Conservation (phyloP, 2,329 filamentous ascomycete genomes). For the Lecanicillium sp. region DNA sequence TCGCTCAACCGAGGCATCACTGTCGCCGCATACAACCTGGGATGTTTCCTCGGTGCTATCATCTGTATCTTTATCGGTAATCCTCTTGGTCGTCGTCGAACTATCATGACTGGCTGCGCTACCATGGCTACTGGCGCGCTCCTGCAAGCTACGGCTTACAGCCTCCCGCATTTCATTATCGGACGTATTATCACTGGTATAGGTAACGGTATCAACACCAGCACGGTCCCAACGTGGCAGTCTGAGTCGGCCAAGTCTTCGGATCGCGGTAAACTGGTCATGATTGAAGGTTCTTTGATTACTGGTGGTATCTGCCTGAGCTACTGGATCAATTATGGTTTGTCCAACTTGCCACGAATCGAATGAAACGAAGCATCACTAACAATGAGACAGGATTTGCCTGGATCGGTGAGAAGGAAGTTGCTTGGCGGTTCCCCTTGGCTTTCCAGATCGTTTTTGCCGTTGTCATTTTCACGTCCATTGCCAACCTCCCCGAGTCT, state of each 20-base stretch:
- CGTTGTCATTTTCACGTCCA: slow-evolving; percentile 7
- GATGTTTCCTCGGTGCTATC: slow-evolving; percentile 47
- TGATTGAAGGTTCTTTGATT: slow-evolving; percentile 41
- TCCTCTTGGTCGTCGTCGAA: slow-evolving; percentile 42
- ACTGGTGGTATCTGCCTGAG: slow-evolving; percentile 37
- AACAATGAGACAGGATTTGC: slow-evolving; percentile 1
- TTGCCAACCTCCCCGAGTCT: slow-evolving; percentile 19
- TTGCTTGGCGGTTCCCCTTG: slow-evolving; percentile 22
- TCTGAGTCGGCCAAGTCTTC: slow-evolving; percentile 40
- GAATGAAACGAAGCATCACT: background rate
- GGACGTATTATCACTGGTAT: slow-evolving; percentile 40
- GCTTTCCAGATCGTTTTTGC: slow-evolving; percentile 16
- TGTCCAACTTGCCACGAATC: background rate
- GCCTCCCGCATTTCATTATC: slow-evolving; percentile 35
- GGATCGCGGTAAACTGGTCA: slow-evolving; percentile 40
- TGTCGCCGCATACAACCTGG: slow-evolving; percentile 39
- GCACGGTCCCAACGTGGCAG: slow-evolving; percentile 41
- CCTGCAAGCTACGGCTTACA: slow-evolving; percentile 41
- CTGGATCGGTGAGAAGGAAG: slow-evolving; percentile 12
- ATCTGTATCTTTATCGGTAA: slow-evolving; percentile 52
- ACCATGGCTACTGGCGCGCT: slow-evolving; percentile 40
- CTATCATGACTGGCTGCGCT: slow-evolving; percentile 41
- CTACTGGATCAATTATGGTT: slow-evolving; percentile 45
- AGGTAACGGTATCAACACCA: slow-evolving; percentile 40
- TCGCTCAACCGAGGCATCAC: slow-evolving; percentile 35